Conservation (phyloP, 306 rosid genomes). For the Betula pendula region DNA sequence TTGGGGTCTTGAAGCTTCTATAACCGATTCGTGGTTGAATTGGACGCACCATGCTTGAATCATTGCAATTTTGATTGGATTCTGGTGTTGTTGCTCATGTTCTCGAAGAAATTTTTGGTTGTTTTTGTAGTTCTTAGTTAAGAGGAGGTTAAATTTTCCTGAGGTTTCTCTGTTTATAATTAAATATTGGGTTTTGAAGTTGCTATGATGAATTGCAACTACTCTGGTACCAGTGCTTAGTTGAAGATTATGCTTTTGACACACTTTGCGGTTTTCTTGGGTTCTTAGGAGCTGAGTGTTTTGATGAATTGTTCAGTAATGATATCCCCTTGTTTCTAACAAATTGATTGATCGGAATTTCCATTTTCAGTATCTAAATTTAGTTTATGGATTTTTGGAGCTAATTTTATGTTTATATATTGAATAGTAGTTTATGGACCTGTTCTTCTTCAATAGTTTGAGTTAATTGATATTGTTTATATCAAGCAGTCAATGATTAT, state of each 20-base stretch:
- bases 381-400: neutral
- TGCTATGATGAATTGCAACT: neutral
- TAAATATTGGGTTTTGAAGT: neutral
- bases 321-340: neutral
- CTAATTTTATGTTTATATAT: neutral
- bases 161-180: neutral
- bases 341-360: neutral
- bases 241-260: neutral
- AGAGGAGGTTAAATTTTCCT: neutral
- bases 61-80: neutral
- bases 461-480: neutral
- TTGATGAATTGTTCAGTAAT: neutral
- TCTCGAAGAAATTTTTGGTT: neutral
- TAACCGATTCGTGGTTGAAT: neutral
- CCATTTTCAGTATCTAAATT: neutral
- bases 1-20: neutral
- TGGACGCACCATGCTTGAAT: neutral
- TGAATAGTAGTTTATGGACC: neutral
- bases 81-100: neutral
- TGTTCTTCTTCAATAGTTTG: neutral
- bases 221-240: neutral
- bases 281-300: neutral
- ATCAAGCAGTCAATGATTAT: neutral
- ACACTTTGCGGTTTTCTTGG: neutral
- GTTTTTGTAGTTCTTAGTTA: neutral